Evolutionary conservation across 805 yeast species (phyloP), one percentile per base, ranked within the genome.

Genomic region (Zygoascus tannicola): DNA sequence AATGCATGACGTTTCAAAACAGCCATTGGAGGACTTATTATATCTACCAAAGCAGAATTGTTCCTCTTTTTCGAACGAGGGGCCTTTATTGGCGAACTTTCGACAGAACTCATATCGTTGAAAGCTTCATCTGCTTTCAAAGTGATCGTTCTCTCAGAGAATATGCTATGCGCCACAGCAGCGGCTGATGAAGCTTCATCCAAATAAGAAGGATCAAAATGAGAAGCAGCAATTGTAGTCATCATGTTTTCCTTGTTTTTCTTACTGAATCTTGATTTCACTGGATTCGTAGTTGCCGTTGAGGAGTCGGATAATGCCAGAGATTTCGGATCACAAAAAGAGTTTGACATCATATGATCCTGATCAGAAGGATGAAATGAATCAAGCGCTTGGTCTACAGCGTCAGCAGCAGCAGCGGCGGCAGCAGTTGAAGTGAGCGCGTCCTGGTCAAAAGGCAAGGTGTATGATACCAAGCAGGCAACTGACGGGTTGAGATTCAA

Each of bases 251-350:
- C 38, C 38, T 35, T 35, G 21, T 35, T 26, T 12, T 7, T 26
- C 30, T 8, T n/a, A n/a, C n/a, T n/a, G n/a, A n/a, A n/a, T n/a
- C n/a, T n/a, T n/a, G n/a, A n/a, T n/a, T n/a, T n/a, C n/a, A n/a
- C n/a, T n/a, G 30, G 30, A 26, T 26, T 26, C 7, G 30, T 8
- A 14, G 35, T 7, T 8, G 7, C 15, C 8, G n/a, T 18, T 7
- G 35, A 33, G 15, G 15, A 23, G 10, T 23, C 15, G 4, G 46
- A 38, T 37, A 51, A 45, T 8, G 40, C 52, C 21, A 50, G 40
- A 5, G 48, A 22, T 35, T 50, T 44, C 30, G 55, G 55, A 32
- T 54, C 57, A 44, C 54, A 46, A 48, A 52, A 51, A 4, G 42
- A 39, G 10, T 35, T 12, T 12, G 10, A 12, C 12, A 26, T 12